Evolutionary conservation across 2,329 filamentous ascomycete species (phyloP).

Genomic region (Aspergillus bombycis): DNA sequence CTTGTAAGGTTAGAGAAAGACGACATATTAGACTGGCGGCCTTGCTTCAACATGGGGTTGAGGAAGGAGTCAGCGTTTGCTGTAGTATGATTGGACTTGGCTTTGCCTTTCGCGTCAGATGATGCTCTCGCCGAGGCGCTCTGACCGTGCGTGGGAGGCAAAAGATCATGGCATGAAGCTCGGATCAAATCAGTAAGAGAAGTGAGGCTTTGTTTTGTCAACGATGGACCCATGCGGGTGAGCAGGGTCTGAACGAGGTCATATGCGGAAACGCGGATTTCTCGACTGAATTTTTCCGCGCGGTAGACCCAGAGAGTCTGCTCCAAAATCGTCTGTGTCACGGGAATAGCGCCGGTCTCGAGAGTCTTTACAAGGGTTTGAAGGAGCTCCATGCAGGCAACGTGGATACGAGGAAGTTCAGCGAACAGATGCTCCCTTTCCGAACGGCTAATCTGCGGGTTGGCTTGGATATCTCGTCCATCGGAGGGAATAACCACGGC

Average conservation of each 20-base stretch:
- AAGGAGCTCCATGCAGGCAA: constrained; percentile 68
- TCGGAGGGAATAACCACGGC: constrained; percentile 61
- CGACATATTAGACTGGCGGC: constrained; percentile 20
- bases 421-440: constrained; percentile 80
- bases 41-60: constrained; percentile 44
- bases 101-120: constrained; percentile 46
- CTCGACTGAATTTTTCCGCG: constrained; percentile 51
- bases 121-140: constrained; percentile 26
- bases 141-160: constrained; percentile 53
- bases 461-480: constrained; percentile 60
- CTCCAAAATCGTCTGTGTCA: constrained; percentile 68
- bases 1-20: constrained; percentile 50
- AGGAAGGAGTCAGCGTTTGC: constrained; percentile 75
- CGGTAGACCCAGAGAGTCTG: constrained; percentile 73
- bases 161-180: constrained; percentile 74
- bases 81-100: constrained; percentile 38
- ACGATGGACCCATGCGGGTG: constrained; percentile 63
- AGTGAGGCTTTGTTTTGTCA: constrained; percentile 68
- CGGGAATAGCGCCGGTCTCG: constrained; percentile 58
- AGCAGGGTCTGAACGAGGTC: constrained; percentile 61
- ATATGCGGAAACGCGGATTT: constrained; percentile 66
- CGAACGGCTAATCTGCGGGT: constrained; percentile 73
- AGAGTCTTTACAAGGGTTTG: constrained; percentile 62
- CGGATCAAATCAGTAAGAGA: constrained; percentile 66
- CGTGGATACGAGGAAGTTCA: constrained; percentile 73